phyloP scores from a whole-genome alignment of 108 stramenopile genomes.

The Mediolabrus comicus region DNA sequence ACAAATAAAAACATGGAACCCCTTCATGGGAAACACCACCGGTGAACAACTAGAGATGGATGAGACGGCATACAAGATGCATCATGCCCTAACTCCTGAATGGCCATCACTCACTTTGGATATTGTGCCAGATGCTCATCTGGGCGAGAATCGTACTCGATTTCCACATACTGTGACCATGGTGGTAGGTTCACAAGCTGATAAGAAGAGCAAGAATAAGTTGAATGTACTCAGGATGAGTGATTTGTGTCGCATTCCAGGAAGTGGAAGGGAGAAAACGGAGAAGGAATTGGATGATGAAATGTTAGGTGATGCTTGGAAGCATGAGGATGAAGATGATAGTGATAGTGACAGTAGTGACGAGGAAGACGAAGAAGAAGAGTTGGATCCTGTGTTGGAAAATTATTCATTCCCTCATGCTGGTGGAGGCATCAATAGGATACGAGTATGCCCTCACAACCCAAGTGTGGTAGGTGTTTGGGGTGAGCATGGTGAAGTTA shows the following conservation, averaged over 20 bases:
- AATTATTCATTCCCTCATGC: constrained; percentile 74
- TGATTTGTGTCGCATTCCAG: constrained; percentile 73
- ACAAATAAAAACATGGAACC: constrained; percentile 33
- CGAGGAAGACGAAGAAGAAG: constrained; percentile 83
- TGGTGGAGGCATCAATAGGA: constrained; percentile 93
- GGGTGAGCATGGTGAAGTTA: constrained; percentile 87
- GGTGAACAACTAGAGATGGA: constrained; percentile 90
- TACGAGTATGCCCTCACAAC: constrained; percentile 92
- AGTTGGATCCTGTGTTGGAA: constrained; percentile 87
- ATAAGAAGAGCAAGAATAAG: constrained; percentile 69
- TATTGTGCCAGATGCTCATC: constrained; percentile 74
- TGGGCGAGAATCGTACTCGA: constrained; percentile 81
- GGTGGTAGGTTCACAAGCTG: constrained; percentile 94
- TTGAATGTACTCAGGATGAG: constrained; percentile 85
- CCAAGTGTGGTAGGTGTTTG: constrained; percentile 90
- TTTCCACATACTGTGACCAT: constrained; percentile 90
- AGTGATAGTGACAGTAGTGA: constrained; percentile 24
- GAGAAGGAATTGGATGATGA: constrained; percentile 70
- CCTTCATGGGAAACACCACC: constrained; percentile 21
- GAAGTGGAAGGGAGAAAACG: constrained; percentile 48
- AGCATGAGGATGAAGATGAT: constrained; percentile 47
- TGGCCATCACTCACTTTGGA: constrained; percentile 97
- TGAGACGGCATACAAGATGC: constrained; percentile 95
- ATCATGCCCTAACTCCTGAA: constrained; percentile 90
- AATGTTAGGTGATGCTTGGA: constrained; percentile 85